A percentile compares a stretch with the other conserved stretches of the same genome.
phyloP scores from a whole-genome alignment of 1,139 yeast genomes.

The Lodderomyces beijingensis region DNA sequence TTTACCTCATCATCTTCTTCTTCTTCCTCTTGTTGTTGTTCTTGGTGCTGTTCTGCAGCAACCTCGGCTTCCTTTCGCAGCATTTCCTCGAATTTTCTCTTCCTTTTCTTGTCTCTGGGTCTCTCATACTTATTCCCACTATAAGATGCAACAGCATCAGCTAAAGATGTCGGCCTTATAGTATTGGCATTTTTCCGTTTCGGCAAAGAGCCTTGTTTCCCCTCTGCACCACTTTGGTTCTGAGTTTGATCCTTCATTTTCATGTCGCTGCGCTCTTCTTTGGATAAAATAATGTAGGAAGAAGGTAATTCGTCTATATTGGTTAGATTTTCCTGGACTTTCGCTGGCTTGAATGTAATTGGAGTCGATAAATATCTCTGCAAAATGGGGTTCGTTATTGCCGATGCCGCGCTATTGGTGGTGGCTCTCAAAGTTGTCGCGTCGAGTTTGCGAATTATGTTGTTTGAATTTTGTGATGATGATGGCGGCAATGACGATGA shows the following conservation, averaged over 20 bases:
- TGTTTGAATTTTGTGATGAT: too few relatives aligned
- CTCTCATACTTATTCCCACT: conserved; percentile 49
- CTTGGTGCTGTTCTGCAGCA: conserved; percentile 14
- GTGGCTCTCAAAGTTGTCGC: too few relatives aligned
- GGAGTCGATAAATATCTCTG: conserved; percentile 60
- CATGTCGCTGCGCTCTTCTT: conserved; percentile 11
- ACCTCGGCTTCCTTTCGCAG: conserved; percentile 9
- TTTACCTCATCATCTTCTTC: not conserved
- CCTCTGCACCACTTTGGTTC: not conserved
- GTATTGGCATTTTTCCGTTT: not conserved
- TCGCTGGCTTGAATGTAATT: conserved; percentile 53
- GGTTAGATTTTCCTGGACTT: conserved; percentile 30
- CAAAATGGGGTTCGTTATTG: conserved; percentile 36
- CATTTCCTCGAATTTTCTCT: conserved; percentile 14
- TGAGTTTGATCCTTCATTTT: not conserved
- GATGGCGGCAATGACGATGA: too few relatives aligned
- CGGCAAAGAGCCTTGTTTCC: not conserved
- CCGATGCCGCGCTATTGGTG: too few relatives aligned
- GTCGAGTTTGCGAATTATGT: too few relatives aligned
- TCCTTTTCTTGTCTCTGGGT: conserved; percentile 33
- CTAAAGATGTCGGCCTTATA: conserved; percentile 47
- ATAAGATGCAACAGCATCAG: conserved; percentile 59
- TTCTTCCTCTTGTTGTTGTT: conserved; percentile 6
- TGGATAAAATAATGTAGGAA: conserved; percentile 31
- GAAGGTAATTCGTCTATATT: conserved; percentile 8